phyloP scores from a whole-genome alignment of 805 yeast species.

The Jamesozyma rosinii region DNA sequence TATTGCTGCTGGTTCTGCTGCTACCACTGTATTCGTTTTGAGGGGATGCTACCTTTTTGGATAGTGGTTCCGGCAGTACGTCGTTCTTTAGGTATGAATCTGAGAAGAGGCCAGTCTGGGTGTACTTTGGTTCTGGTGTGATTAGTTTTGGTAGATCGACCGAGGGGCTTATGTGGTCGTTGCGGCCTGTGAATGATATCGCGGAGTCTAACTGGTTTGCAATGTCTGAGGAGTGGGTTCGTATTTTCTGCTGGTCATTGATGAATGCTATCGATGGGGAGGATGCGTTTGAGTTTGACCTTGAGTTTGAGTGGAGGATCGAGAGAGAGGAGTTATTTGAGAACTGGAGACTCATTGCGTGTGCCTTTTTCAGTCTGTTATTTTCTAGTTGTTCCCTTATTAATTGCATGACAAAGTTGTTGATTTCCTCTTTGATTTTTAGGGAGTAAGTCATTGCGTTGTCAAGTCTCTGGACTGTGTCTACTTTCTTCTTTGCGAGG shows the following conservation, averaged over 20 bases:
- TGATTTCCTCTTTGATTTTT: conserved; percentile 71
- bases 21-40: conserved; percentile 4
- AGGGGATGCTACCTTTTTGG: neutral
- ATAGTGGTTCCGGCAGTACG: conserved; percentile 29
- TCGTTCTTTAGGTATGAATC: conserved; percentile 36
- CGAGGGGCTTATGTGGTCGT: neutral
- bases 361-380: conserved; percentile 26
- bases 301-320: neutral
- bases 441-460: conserved; percentile 68
- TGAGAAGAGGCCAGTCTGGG: conserved; percentile 30
- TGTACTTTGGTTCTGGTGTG: conserved; percentile 19
- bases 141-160: conserved; percentile 9
- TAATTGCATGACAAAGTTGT: conserved; percentile 50
- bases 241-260: neutral
- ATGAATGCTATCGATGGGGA: neutral
- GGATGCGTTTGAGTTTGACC: neutral
- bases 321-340: neutral
- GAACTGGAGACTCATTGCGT: conserved; percentile 5
- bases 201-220: neutral
- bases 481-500: conserved; percentile 55
- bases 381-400: conserved; percentile 55
- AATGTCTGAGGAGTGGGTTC: neutral
- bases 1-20: neutral
- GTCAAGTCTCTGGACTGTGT: conserved; percentile 58
- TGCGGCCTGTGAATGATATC: neutral